Conservation (phyloP, 2,329 filamentous ascomycete genomes). For the Exophiala sp. region DNA sequence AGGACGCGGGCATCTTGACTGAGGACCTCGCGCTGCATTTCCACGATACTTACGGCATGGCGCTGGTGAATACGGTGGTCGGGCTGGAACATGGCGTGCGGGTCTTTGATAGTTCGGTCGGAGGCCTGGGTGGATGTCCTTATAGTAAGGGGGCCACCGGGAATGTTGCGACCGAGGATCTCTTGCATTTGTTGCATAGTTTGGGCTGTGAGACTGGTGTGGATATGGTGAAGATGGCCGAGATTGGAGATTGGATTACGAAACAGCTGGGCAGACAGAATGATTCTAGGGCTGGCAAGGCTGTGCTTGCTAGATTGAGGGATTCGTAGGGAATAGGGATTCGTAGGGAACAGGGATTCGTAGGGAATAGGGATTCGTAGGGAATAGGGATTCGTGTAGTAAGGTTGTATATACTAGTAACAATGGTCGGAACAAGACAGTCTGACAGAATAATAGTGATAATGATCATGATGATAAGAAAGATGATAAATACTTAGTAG, state of each 20-base stretch:
- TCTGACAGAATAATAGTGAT: too few species aligned
- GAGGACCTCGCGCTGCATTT: conserved; percentile 59
- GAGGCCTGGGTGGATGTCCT: conserved; percentile 59
- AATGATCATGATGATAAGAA: too few species aligned
- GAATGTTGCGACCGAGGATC: conserved; percentile 59
- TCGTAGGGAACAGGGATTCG: too few species aligned
- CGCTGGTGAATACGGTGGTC: conserved; percentile 57
- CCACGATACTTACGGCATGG: conserved; percentile 62
- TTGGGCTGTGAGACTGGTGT: conserved; percentile 57
- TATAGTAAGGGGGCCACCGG: conserved; percentile 61
- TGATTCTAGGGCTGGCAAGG: conserved; percentile 51
- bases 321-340: too few species aligned
- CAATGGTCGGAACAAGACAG: too few species aligned
- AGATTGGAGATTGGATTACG: conserved; percentile 54
- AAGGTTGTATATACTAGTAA: too few species aligned
- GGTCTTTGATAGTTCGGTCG: conserved; percentile 59
- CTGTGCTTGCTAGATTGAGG: conserved; percentile 40
- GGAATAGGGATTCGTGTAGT: too few species aligned
- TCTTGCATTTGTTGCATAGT: conserved; percentile 56
- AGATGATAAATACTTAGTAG: too few species aligned
- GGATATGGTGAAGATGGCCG: conserved; percentile 49
- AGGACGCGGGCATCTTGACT: conserved; percentile 54
- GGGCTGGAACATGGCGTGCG: conserved; percentile 58
- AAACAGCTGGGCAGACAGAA: conserved; percentile 48
- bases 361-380: too few species aligned